phyloP scores from a whole-genome alignment of 176 grass and related monocot genomes.

The Ananas comosus region DNA sequence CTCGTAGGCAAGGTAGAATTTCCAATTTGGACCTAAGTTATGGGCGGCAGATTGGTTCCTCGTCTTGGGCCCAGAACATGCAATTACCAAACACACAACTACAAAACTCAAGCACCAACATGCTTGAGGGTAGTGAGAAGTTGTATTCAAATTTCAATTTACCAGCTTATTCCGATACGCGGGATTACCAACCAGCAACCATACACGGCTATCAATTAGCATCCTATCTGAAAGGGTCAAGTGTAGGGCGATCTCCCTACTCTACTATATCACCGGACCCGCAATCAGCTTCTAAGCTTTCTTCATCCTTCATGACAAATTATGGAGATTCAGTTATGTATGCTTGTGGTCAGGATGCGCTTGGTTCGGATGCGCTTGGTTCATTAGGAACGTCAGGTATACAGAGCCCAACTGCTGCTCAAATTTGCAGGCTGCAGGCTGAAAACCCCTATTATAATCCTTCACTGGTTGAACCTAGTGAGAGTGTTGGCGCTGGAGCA shows the following conservation, averaged over 20 bases:
- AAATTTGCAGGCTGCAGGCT: conserved; percentile 31
- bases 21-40: conserved; percentile 57
- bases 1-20: conserved; percentile 31
- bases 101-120: conserved; percentile 38
- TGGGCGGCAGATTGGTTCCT: conserved; percentile 51
- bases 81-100: conserved; percentile 40
- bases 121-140: conserved; percentile 46
- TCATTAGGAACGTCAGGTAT: conserved; percentile 50
- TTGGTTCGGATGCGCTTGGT: conserved; percentile 53
- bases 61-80: conserved; percentile 69
- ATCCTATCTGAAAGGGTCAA: conserved; percentile 63
- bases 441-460: conserved; percentile 66
- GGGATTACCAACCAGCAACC: conserved; percentile 88
- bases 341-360: conserved; percentile 45
- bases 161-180: conserved; percentile 52
- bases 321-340: conserved; percentile 45
- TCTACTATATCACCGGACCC: conserved; percentile 48
- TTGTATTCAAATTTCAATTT: conserved; percentile 46
- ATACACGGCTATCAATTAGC: conserved; percentile 85
- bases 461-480: conserved; percentile 44
- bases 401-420: conserved; percentile 47
- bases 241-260: conserved; percentile 52
- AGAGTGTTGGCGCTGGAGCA: conserved; percentile 35
- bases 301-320: conserved; percentile 32
- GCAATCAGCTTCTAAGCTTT: conserved; percentile 37